Evolutionary conservation across 2,329 filamentous ascomycete genomes (phyloP), one percentile per base, ranked within the genome.

Genomic region (Trichoderma sp.): DNA sequence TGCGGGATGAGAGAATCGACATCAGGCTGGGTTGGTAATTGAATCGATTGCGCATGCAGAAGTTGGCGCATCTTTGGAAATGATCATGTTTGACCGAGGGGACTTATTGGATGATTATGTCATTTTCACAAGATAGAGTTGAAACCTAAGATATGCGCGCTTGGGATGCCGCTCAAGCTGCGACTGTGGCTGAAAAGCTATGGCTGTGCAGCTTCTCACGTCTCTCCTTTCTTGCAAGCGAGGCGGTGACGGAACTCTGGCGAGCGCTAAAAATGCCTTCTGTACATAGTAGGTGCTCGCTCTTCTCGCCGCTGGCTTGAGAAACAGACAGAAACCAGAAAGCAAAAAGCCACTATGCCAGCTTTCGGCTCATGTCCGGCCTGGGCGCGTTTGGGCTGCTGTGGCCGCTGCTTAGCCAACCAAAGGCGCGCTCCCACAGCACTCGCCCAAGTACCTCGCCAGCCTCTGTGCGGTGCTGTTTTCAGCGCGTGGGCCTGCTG

Each of bases 401-500:
- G 11, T 34, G 34, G 39, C 56, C 65, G 63, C 56, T 60, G 56
- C 65, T 58, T 28, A 69, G 63, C 68, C 68, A 69, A 69, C 68
- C 68, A 69, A 63, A 49, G 34, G 67, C 68, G 68, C 68, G 68
- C 63, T 5, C 32, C 32, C 39, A 43, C 18, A 43, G 39, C 39
- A 43, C 61, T 69, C 68, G 54, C 55, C 55, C 34, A 55, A 18
- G 51, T 69, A 34, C 49, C 59, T 61, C 55, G 64, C 63, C 55
- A 69, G 56, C 64, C 24, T 43, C 39, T 43, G 18, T 43, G 39
- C 63, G 26, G 34, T 30, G 49, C 64, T 49, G 63, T 59, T 69
- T 67, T 69, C 68, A 69, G 68, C 55, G 68, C 65, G 65, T 67
- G 37, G 43, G 65, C 46, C 37, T 55, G 37, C 64, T 59, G 43